Evolutionary conservation across 345 rosid genomes (phyloP).

Genomic region (Camelina neglecta): DNA sequence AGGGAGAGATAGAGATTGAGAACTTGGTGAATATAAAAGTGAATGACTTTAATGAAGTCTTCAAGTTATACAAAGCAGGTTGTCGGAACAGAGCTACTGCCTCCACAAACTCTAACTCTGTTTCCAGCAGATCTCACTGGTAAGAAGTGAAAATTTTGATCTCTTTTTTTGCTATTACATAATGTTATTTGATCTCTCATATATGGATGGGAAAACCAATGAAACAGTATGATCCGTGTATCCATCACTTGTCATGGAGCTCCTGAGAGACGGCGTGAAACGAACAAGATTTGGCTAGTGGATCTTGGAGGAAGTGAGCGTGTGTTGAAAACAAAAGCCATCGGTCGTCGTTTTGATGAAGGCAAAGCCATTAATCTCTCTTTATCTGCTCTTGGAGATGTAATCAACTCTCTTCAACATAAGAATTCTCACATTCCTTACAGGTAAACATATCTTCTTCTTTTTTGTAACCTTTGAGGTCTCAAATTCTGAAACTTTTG

Average conservation of each 20-base stretch:
- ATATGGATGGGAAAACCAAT: not conserved
- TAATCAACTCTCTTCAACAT: slow-evolving; percentile 74
- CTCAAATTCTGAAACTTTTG: not conserved
- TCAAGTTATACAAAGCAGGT: slow-evolving; percentile 71
- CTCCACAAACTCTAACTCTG: slow-evolving; percentile 68
- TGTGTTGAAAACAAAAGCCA: slow-evolving; percentile 77
- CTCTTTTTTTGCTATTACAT: not conserved
- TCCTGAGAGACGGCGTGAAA: slow-evolving; percentile 67
- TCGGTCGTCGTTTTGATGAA: slow-evolving; percentile 85
- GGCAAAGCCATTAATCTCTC: slow-evolving; percentile 90
- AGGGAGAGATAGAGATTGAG: slow-evolving; percentile 66
- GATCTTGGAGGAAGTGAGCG: slow-evolving; percentile 95
- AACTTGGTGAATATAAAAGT: slow-evolving; percentile 67
- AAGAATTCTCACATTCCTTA: slow-evolving; percentile 72
- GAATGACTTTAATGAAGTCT: slow-evolving; percentile 62
- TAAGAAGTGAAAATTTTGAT: slow-evolving; percentile 40
- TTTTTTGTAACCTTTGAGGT: not conserved
- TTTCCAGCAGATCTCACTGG: slow-evolving; percentile 89
- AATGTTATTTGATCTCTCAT: slow-evolving; percentile 16
- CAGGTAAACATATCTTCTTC: slow-evolving; percentile 48
- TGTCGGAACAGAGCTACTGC: slow-evolving; percentile 83
- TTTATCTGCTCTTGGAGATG: slow-evolving; percentile 84
- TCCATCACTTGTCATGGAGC: slow-evolving; percentile 60
- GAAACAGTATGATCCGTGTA: slow-evolving; percentile 71
- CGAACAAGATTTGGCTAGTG: slow-evolving; percentile 73